These are phyloP conservation scores for Russula emetica DNA, from an alignment of 768 basidiomycete species.

Conservation along the genomic window DNA sequence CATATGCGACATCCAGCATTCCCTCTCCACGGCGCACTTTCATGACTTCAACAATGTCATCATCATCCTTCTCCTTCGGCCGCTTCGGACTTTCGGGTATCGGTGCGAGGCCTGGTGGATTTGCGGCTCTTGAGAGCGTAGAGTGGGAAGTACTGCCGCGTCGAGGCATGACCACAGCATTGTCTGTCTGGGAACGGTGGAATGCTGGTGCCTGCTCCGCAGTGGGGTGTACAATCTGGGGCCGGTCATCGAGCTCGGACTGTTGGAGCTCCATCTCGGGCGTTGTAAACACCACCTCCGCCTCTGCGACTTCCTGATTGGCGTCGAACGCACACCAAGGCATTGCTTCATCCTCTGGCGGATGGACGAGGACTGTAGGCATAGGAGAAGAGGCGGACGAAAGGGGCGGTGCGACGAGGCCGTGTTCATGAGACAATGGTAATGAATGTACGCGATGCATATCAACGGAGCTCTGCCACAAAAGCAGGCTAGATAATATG, in stretches of 20 bases:
- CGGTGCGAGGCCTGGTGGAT: constrained; percentile 11
- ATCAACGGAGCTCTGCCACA: constrained; percentile 19
- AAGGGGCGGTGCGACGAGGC: constrained; percentile 30
- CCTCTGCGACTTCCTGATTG: constrained; percentile 22
- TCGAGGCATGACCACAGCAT: constrained; percentile 33
- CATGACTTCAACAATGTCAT: constrained; percentile 38
- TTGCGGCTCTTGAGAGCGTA: background rate
- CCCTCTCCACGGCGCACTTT: constrained; percentile 36
- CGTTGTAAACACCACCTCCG: constrained; percentile 27
- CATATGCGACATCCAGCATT: constrained; percentile 30
- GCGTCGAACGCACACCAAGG: constrained; percentile 38
- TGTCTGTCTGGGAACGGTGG: constrained; percentile 30
- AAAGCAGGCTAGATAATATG: background rate
- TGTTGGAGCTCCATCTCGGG: constrained; percentile 35
- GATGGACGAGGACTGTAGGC: constrained; percentile 38
- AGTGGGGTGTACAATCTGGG: constrained; percentile 28
- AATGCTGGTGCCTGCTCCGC: constrained; percentile 35
- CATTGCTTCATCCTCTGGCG: constrained; percentile 39
- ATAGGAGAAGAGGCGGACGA: constrained; percentile 32
- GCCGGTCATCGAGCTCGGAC: constrained; percentile 31
- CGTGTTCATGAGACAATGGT: constrained; percentile 22
- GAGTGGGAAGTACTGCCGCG: constrained; percentile 27
- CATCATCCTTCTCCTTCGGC: constrained; percentile 29
- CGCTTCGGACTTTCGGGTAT: constrained; percentile 22
- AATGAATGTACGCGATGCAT: constrained; percentile 33